Base-by-base conservation (phyloP, 2,329 filamentous ascomycete species). In the Dichotomopilus funicola region DNA sequence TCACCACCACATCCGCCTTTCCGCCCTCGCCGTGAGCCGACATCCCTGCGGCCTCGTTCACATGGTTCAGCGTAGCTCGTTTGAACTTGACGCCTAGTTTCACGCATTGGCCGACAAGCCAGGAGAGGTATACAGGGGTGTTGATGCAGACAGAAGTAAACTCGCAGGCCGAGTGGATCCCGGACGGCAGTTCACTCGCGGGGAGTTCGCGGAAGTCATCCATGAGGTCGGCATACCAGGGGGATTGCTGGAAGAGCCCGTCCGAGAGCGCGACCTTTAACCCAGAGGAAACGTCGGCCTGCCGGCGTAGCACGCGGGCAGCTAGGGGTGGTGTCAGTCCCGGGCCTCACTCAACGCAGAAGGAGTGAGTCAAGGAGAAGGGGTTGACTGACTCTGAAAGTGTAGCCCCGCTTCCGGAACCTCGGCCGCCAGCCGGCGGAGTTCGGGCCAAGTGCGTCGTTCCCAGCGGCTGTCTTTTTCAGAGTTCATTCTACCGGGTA, bases 81-180 rank as follows among this genome's bases (percentile, higher is more conserved):
- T 81, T 80, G 65, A 92, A 74, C 1, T 82, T 75, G 6, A 88
- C 87, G 34, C 89, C 88, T 55, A 83, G 81, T 63, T 82, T 83
- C 34, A 88, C 77, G 68, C 89, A 95, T 72, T 94, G 86, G 0
- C 88, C 87, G 0, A 88, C 75, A 0, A 97, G 83, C 83, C 88
- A 96, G 4, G 89, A 83, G 2, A 96, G 82, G 72, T 96, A 97
- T 56, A 96, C 73, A 43, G 88, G 83, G 0, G 89, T 89, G 73
- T 97, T 96, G 69, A 96, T 92, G 72, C 91, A 96, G 42, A 96
- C 85, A 1, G 88, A 92, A 6, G 82, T 89, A 70, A 94, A 96
- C 54, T 79, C 76, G 50, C 82, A 88, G 31, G 84, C 91, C 9
- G 86, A 87, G 58, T 90, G 85, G 52, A 86, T 80, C 13, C 81